Evolutionary conservation across 2,329 filamentous ascomycete species (phyloP).

Genomic region (Clathrospora elynae): DNA sequence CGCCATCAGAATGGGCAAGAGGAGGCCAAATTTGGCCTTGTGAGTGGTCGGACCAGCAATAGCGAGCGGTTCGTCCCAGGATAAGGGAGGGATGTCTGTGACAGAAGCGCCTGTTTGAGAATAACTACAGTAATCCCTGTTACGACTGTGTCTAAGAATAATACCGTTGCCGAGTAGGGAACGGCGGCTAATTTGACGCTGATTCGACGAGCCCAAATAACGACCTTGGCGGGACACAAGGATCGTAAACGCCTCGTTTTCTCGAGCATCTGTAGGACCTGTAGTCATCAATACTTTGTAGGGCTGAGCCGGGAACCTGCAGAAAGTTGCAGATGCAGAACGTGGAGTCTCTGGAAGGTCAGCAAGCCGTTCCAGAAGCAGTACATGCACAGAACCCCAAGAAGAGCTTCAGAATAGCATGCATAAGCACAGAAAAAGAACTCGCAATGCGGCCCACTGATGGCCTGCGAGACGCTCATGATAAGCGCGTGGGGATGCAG

Average conservation of each 20-base stretch:
- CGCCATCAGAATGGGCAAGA: slow-evolving; percentile 39
- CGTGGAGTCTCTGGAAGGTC: slow-evolving; percentile 18
- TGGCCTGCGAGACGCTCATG: slow-evolving; percentile 21
- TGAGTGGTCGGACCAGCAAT: slow-evolving; percentile 38
- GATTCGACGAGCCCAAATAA: slow-evolving; percentile 40
- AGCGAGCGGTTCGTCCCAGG: slow-evolving; percentile 31
- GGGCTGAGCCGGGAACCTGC: slow-evolving; percentile 40
- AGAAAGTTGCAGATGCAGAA: slow-evolving; percentile 14
- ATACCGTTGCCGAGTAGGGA: slow-evolving; percentile 34
- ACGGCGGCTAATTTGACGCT: slow-evolving; percentile 37
- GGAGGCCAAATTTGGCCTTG: slow-evolving; percentile 33
- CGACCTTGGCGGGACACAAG: slow-evolving; percentile 31
- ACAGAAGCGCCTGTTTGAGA: slow-evolving; percentile 48
- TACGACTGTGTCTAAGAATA: slow-evolving; percentile 48
- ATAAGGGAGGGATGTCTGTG: slow-evolving; percentile 31
- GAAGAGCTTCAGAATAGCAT: slow-evolving; percentile 9
- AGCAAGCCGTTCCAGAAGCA: slow-evolving; percentile 24
- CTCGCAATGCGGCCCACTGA: slow-evolving; percentile 7
- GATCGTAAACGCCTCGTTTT: slow-evolving; percentile 18
- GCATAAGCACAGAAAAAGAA: slow-evolving; percentile 4
- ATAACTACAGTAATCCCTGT: slow-evolving; percentile 27
- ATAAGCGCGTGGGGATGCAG: slow-evolving; percentile 20
- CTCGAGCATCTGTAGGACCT: slow-evolving; percentile 19
- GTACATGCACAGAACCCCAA: slow-evolving; percentile 4
- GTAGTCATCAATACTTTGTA: slow-evolving; percentile 38